Conservation (phyloP, 306 rosid genomes). For the Trifolium dubium region DNA sequence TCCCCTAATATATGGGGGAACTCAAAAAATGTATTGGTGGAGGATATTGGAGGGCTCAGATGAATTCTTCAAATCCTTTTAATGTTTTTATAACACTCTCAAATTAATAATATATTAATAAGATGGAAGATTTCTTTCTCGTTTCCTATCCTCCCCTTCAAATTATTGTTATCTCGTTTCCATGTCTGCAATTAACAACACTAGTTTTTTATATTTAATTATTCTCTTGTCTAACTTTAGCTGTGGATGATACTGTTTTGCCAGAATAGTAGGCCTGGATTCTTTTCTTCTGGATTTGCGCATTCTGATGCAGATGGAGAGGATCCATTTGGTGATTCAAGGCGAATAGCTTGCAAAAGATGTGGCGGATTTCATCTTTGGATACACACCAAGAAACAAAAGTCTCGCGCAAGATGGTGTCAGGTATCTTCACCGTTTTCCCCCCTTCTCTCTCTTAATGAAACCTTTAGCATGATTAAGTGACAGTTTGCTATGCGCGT, state of each 20-base stretch:
- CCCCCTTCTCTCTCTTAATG: not conserved
- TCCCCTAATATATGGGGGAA: too few relatives aligned
- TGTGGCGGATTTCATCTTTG: conserved; percentile 84
- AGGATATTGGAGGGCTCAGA: too few relatives aligned
- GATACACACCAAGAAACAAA: conserved; percentile 79
- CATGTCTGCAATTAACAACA: not conserved
- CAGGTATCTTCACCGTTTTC: conserved; percentile 64
- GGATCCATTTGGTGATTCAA: conserved; percentile 78
- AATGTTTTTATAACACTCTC: too few relatives aligned
- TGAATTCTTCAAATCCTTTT: too few relatives aligned
- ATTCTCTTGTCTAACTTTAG: conserved; percentile 44
- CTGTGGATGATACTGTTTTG: conserved; percentile 48
- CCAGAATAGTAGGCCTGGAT: conserved; percentile 77
- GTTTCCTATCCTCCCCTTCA: not conserved
- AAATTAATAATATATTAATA: too few relatives aligned
- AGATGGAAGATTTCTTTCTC: too few relatives aligned
- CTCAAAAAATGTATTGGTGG: too few relatives aligned
- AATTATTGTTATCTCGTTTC: too few relatives aligned
- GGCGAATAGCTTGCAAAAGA: conserved; percentile 85
- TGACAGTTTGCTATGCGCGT: conserved; percentile 18
- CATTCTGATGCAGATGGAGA: conserved; percentile 70
- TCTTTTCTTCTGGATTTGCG: conserved; percentile 70
- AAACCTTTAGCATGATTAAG: conserved; percentile 35
- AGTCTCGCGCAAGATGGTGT: conserved; percentile 96
- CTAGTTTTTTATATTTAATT: not conserved